Evolutionary conservation across 192 early-diverging fungal genomes (phyloP).

Genomic region (Podila clonocystis): DNA sequence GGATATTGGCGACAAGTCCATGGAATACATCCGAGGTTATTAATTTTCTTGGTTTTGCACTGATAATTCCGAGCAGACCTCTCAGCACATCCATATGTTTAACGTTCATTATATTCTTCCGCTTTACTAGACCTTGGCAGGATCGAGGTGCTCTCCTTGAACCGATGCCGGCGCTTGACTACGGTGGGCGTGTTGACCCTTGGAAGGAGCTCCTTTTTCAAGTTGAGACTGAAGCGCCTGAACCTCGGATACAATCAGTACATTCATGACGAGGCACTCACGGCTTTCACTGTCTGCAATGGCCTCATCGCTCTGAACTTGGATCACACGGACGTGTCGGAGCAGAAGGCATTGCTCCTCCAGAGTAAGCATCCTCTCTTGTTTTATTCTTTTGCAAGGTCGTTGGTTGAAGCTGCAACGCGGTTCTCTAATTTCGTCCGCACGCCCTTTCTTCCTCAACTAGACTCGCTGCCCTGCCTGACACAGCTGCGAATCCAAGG

Average conservation of each 20-base stretch:
- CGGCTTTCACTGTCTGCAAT: constrained; percentile 21
- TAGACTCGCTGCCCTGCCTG: constrained; percentile 26
- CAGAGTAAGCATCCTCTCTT: constrained; percentile 18
- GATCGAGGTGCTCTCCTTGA: constrained; percentile 27
- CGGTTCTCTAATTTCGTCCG: neutral
- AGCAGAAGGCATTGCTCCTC: constrained; percentile 8
- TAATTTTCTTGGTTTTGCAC: constrained; percentile 12
- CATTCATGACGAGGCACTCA: constrained; percentile 41
- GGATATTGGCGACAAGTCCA: constrained; percentile 48
- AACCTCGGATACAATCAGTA: constrained; percentile 32
- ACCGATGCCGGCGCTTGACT: constrained; percentile 24
- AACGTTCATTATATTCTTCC: neutral
- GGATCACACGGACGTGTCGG: constrained; percentile 51
- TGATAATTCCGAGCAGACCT: neutral
- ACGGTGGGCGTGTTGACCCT: constrained; percentile 16
- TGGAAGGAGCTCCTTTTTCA: constrained; percentile 33
- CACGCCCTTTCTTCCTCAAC: neutral
- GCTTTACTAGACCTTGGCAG: constrained; percentile 26
- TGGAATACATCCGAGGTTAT: constrained; percentile 33
- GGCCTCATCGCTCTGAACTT: constrained; percentile 50
- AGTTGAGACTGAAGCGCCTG: constrained; percentile 30
- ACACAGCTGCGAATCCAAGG: constrained; percentile 34
- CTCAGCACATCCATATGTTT: neutral
- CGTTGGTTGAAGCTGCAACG: neutral
- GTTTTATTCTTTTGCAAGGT: neutral